These are phyloP conservation scores for Paecilomyces niveus DNA, from an alignment of 2,329 filamentous ascomycete species.

Conservation along the genomic window DNA sequence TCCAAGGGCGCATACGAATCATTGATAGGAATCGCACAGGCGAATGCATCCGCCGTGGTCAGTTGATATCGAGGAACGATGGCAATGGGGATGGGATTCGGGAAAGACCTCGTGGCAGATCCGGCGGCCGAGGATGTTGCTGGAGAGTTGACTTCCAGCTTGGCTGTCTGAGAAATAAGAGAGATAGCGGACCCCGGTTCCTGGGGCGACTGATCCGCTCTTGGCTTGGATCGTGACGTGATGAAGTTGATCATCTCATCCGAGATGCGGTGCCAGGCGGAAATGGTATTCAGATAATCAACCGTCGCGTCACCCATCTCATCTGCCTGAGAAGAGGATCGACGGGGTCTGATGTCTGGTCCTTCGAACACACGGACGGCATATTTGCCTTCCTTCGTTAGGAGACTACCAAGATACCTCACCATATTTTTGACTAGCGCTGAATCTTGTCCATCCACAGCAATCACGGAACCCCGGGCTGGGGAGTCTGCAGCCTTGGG, in stretches of 20 bases:
- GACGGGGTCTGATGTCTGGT: constrained; percentile 22
- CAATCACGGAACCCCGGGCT: constrained; percentile 70
- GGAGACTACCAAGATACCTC: constrained; percentile 51
- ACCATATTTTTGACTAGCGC: constrained; percentile 60
- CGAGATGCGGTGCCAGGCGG: constrained; percentile 68
- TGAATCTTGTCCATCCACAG: constrained; percentile 67
- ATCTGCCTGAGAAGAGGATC: constrained; percentile 15
- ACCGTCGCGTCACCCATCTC: constrained; percentile 40
- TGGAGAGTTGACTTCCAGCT: constrained; percentile 1
- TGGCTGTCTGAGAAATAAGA: constrained; percentile 5
- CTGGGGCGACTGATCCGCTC: not conserved
- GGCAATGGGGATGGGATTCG: constrained; percentile 55
- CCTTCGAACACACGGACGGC: constrained; percentile 45
- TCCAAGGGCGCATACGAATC: constrained; percentile 76
- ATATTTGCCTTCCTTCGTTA: constrained; percentile 48
- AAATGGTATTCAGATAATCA: constrained; percentile 61
- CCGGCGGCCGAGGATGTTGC: constrained; percentile 11
- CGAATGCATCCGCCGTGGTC: constrained; percentile 67
- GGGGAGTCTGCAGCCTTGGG: constrained; percentile 22
- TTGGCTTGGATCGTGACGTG: constrained; percentile 26
- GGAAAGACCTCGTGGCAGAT: constrained; percentile 9
- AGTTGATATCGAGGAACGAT: constrained; percentile 75
- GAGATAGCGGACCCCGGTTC: constrained; percentile 4
- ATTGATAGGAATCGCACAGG: constrained; percentile 63
- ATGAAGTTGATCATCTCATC: constrained; percentile 60